Conservation (phyloP, 2,329 filamentous ascomycete genomes). For the Claviceps sp. region DNA sequence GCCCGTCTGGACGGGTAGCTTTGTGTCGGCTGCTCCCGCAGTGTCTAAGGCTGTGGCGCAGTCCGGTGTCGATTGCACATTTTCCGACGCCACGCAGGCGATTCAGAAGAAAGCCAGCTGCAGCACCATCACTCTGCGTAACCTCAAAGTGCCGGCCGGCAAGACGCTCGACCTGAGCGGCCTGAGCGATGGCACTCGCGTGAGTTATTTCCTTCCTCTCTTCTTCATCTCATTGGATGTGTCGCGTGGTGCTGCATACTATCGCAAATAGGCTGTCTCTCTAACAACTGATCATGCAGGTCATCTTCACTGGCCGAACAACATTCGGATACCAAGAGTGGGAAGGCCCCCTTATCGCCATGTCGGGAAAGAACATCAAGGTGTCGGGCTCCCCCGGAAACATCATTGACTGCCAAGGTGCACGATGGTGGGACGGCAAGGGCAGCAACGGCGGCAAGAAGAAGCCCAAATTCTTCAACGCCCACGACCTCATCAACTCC, state of each 20-base stretch:
- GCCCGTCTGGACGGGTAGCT: neutral
- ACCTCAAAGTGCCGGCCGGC: neutral
- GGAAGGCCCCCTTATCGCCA: neutral
- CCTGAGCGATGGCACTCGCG: neutral
- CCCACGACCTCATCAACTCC: slow-evolving; percentile 21
- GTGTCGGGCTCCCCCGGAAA: slow-evolving; percentile 2
- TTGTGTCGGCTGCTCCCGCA: neutral
- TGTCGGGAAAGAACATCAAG: neutral
- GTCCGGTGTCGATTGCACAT: neutral
- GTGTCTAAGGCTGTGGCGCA: neutral
- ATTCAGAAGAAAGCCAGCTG: neutral
- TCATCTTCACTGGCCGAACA: neutral
- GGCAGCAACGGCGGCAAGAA: slow-evolving; percentile 44
- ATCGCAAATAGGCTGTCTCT: too few species aligned
- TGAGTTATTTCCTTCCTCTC: neutral
- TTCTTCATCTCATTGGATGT: too few species aligned
- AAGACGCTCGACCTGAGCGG: neutral
- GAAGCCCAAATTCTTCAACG: slow-evolving; percentile 50
- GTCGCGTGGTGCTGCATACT: too few species aligned
- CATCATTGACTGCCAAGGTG: slow-evolving; percentile 42
- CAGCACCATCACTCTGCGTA: neutral
- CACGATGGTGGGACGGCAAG: slow-evolving; percentile 47
- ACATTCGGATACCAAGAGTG: neutral
- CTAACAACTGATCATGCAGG: neutral
- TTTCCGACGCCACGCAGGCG: neutral